Evolutionary conservation across 208 protist genomes (phyloP), one percentile per base, ranked within the genome.

Genomic region (Novymonas esmeraldas): DNA sequence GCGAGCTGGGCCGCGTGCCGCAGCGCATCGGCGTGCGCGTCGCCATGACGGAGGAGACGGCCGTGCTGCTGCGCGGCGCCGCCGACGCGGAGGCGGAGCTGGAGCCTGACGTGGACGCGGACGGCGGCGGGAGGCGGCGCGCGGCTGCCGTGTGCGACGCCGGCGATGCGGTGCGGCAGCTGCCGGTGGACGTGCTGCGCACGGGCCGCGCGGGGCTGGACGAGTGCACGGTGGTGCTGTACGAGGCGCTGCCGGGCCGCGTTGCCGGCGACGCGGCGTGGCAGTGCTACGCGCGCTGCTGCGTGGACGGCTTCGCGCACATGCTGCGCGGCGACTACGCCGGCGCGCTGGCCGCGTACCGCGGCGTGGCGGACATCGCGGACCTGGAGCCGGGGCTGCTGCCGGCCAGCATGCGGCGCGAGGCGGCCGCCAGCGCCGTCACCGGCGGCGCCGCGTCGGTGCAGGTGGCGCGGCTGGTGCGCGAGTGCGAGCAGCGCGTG

Each of bases 41-140:
- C 7, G 75, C 65, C 54, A 57, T 79, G 62, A 79, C 75, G 54
- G 79, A 80, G 64, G 79, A 81, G 45, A 82, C 79, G 48, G 70
- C 56, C 42, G 41, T 61, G 57, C 73, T 81, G 33, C 61, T 84
- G 74, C 60, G 73, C 16, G 65, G 36, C 10, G 26, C 3, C 38
- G 26, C 34, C 14, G 20, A n/a, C 38, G 49, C 39, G 36, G 39
- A 3, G 26, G 62, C 39, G 1, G 52, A 31, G 64, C 55, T 34
- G 26, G 38, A 45, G 39, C 7, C 48, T 4, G 38, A 34, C 22
- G 55, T 60, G 26, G 55, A 60, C 16, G 34, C 55, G 39, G 14
- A 48, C 2, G 38, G n/a, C 38, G 24, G 14, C 11, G 39, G 39
- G n/a, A n/a, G n/a, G n/a, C n/a, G n/a, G n/a, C n/a, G n/a, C n/a